phyloP scores from a whole-genome alignment of 1,284 basidiomycete genomes.

The Ceratobasidium sp. region DNA sequence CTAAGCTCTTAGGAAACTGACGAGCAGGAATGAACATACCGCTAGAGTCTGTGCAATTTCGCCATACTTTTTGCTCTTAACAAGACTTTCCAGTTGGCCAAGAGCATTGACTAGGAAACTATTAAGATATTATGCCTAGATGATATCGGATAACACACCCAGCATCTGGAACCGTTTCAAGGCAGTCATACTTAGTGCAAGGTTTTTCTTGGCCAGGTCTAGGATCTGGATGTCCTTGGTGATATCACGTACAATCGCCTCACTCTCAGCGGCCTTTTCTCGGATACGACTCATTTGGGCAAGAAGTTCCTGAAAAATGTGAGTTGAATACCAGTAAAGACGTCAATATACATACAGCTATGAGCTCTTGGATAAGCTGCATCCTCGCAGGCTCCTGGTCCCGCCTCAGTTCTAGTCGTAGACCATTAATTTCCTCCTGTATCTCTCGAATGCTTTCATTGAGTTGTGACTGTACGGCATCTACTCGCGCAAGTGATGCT shows the following conservation, averaged over 20 bases:
- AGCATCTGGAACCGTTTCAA: conserved; percentile 95
- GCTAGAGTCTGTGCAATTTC: conserved; percentile 88
- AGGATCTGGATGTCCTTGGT: conserved; percentile 97
- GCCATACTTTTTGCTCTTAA: conserved; percentile 81
- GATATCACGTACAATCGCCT: conserved; percentile 94
- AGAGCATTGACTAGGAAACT: conserved; percentile 78
- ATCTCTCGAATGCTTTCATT: conserved; percentile 72
- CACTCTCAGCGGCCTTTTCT: conserved; percentile 95
- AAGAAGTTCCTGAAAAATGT: conserved; percentile 80
- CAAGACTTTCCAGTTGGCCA: conserved; percentile 82
- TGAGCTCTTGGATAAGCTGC: conserved; percentile 92
- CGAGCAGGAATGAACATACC: conserved; percentile 62
- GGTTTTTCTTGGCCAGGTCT: conserved; percentile 95
- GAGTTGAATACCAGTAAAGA: not conserved
- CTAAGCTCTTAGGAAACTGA: not conserved
- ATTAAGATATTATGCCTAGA: not conserved
- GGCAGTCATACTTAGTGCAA: conserved; percentile 90
- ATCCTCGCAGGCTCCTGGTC: conserved; percentile 89
- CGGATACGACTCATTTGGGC: conserved; percentile 94
- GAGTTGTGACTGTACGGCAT: conserved; percentile 73
- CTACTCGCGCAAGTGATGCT: conserved; percentile 74
- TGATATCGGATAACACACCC: conserved; percentile 66
- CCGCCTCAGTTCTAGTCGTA: conserved; percentile 75
- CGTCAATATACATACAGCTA: conserved; percentile 72
- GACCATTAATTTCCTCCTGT: conserved; percentile 78